These are phyloP conservation scores for Neurospora sp. DNA, from an alignment of 495 filamentous ascomycete species.

Conservation along the genomic window DNA sequence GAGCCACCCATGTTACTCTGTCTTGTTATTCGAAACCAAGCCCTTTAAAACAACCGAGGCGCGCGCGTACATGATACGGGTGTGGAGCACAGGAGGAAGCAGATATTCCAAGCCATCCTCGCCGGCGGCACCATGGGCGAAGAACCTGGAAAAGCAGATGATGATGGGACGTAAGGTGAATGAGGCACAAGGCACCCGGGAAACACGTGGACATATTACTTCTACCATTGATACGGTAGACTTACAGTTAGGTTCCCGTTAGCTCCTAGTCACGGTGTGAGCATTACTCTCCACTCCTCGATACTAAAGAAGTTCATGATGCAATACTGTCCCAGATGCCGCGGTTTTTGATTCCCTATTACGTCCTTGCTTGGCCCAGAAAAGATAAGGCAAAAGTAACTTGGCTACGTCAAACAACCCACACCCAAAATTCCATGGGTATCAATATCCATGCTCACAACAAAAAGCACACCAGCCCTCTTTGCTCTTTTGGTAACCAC, in stretches of 20 bases:
- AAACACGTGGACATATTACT: background rate
- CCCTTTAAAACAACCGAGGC: background rate
- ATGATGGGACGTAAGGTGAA: background rate
- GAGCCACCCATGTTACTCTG: background rate
- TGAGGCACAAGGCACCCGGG: background rate
- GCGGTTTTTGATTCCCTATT: background rate
- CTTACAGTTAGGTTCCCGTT: background rate
- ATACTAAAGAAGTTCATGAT: background rate
- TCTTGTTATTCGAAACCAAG: background rate
- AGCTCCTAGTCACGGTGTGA: background rate
- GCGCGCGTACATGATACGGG: background rate
- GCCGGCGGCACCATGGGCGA: background rate
- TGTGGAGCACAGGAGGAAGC: background rate
- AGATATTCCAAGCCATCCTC: background rate
- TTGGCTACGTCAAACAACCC: background rate
- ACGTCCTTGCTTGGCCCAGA: background rate
- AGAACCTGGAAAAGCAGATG: background rate
- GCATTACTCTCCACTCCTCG: background rate
- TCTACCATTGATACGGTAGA: background rate
- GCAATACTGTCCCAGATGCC: background rate
- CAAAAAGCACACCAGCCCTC: background rate
- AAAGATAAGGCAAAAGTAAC: background rate
- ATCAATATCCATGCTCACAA: background rate
- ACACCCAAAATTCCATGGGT: background rate
- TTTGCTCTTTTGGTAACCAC: background rate